Percentiles rank a stretch among this genome's conserved stretches.
Evolutionary conservation across 176 grass and related monocot genomes (phyloP).

Genomic region (Eleusine coracana): DNA sequence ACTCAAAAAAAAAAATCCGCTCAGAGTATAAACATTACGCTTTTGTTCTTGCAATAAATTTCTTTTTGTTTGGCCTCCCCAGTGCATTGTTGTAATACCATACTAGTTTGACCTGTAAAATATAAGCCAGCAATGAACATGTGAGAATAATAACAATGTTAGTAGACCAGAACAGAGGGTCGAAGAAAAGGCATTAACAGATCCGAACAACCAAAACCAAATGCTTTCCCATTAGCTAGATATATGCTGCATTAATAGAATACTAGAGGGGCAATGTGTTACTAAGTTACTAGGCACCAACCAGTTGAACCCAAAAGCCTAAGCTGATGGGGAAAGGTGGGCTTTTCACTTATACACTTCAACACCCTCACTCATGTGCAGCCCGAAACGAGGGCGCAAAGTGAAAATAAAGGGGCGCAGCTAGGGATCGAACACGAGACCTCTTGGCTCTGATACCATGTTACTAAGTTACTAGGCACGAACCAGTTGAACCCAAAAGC

Average conservation of each 20-base stretch:
- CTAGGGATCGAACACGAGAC: too few relatives aligned
- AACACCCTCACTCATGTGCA: too few relatives aligned
- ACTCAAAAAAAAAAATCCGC: slow-evolving; percentile 10
- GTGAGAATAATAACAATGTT: background rate
- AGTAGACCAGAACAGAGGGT: too few relatives aligned
- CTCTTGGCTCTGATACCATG: too few relatives aligned
- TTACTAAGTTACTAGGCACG: too few relatives aligned
- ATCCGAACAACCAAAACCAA: background rate
- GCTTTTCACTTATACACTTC: too few relatives aligned
- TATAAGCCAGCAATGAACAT: slow-evolving; percentile 1
- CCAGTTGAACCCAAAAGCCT: too few relatives aligned
- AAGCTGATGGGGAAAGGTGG: too few relatives aligned
- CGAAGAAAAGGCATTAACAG: background rate
- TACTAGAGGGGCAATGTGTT: background rate
- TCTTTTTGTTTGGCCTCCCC: slow-evolving; percentile 96
- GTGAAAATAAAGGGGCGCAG: too few relatives aligned
- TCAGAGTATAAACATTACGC: slow-evolving; percentile 54
- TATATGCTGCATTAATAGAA: background rate
- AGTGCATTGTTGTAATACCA: slow-evolving; percentile 99
- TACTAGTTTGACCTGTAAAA: slow-evolving; percentile 88
- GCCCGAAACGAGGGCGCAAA: too few relatives aligned
- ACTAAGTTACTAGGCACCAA: too few relatives aligned
- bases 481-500: too few relatives aligned
- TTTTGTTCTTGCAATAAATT: slow-evolving; percentile 94
- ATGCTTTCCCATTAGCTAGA: background rate